Evolutionary conservation across 495 filamentous ascomycete species (phyloP).

Genomic region (Achaetomiella virescens): DNA sequence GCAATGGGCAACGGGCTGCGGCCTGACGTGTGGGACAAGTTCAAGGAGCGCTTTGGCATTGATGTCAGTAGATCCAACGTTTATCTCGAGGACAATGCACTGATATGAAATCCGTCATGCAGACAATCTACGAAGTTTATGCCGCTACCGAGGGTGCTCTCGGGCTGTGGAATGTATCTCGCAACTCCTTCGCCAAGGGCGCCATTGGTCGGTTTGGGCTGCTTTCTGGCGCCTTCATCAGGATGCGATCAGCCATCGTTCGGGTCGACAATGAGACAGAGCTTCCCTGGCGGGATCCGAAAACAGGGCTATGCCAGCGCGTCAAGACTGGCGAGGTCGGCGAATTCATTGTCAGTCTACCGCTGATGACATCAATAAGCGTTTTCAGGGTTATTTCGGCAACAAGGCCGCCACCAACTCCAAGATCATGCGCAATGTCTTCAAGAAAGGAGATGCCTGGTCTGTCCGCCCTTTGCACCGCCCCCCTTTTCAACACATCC

Average conservation of each 20-base stretch:
- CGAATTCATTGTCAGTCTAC: conserved; percentile 69
- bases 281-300: conserved; percentile 61
- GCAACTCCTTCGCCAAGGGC: conserved; percentile 66
- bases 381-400: conserved; percentile 82
- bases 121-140: conserved; percentile 80
- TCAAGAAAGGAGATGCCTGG: conserved; percentile 73
- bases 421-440: conserved; percentile 75
- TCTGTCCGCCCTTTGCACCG: background rate
- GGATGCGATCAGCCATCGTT: conserved; percentile 49
- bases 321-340: conserved; percentile 61
- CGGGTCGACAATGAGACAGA: conserved; percentile 67
- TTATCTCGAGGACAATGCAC: background rate
- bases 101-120: background rate
- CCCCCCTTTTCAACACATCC: background rate
- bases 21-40: conserved; percentile 82
- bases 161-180: conserved; percentile 65
- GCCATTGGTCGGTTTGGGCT: conserved; percentile 75
- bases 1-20: conserved; percentile 89
- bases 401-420: conserved; percentile 65
- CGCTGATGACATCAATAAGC: conserved; percentile 54
- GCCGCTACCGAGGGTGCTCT: conserved; percentile 73
- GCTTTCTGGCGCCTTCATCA: conserved; percentile 49
- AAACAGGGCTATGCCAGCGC: conserved; percentile 63
- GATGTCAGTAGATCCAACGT: conserved; percentile 25
- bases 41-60: conserved; percentile 83